Base-by-base conservation (phyloP, 108 stramenopile genomes). In the Nitzschia sp. region DNA sequence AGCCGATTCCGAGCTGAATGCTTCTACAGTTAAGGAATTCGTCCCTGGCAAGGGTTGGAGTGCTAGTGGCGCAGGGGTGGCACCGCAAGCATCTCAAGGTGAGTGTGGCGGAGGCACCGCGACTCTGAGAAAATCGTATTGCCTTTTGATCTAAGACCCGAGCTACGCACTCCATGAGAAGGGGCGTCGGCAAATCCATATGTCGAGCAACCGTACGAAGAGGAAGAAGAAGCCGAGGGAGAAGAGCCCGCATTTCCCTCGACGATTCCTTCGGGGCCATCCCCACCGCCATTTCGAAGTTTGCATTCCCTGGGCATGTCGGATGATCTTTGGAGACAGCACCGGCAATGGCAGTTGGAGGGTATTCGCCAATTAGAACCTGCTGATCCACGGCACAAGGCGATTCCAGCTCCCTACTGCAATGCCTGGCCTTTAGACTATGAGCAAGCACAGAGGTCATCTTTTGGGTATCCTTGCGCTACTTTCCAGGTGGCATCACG, bases 401-500 rank as follows among this genome's bases (percentile, higher is more conserved):
- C 76, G 48, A 65, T 77, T 38, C 72, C 76, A 46, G 35, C 59
- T 19, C 78, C 71, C 23, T 76, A 79, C 54, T 65, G 66, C 23
- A 73, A 73, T 31, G 68, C 66, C 15, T 74, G 42, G 38, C 60
- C 67, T 48, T 42, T 75, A 19, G 64, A 64, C 69, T 36, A 60
- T 31, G 59, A 45, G 31, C 56, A 78, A 29, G 38, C 31, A 17
- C 54, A 74, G 57, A 74, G 91, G 32, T 86, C 85, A 6, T 88
- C 89, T 1, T 93, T 93, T 75, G 92, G 92, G 26, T 90, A 93
- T 69, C 92, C 89, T 42, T 75, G 82, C 0, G 31, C 66, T 11
- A 62, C 79, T 2, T 93, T 89, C 34, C 80, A 86, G 31, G 92
- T 90, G 1, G 82, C 82, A 0, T 83, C 81, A 13, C 75, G 86